These are phyloP conservation scores for Arthrobotrys entomopaga DNA, from an alignment of 2,329 filamentous ascomycete genomes.

Conservation along the genomic window DNA sequence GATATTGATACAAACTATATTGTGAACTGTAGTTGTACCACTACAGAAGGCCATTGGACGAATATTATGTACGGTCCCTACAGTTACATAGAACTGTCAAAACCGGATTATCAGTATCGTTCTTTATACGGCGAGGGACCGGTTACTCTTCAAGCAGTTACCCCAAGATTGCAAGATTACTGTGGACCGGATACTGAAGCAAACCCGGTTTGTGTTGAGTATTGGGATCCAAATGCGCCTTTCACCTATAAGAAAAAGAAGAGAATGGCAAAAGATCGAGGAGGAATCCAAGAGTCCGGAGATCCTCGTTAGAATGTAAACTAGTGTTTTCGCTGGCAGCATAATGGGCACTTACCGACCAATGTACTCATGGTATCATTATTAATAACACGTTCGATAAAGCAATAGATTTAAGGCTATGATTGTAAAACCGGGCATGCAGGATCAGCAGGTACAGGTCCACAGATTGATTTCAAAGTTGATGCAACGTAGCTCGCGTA, in stretches of 20 bases:
- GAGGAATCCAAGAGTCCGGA: background rate
- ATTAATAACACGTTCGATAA: too few species aligned
- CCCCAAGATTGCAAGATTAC: slow-evolving; percentile 1
- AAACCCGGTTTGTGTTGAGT: slow-evolving; percentile 11
- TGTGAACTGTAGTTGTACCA: slow-evolving; percentile 10
- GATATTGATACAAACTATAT: background rate
- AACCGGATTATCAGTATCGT: slow-evolving; percentile 1
- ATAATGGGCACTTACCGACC: too few species aligned
- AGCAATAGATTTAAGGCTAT: too few species aligned
- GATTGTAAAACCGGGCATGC: too few species aligned
- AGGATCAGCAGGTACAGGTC: too few species aligned
- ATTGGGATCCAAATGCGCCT: slow-evolving; percentile 3
- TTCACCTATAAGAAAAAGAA: slow-evolving; percentile 7
- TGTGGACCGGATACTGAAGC: background rate
- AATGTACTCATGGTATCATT: too few species aligned
- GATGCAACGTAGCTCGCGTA: too few species aligned
- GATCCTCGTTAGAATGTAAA: too few species aligned
- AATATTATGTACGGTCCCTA: slow-evolving; percentile 12
- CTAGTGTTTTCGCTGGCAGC: too few species aligned
- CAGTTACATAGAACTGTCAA: slow-evolving; percentile 6
- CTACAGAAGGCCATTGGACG: slow-evolving; percentile 10
- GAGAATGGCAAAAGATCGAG: slow-evolving; percentile 2
- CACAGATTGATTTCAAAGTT: too few species aligned
- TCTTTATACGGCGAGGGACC: background rate
- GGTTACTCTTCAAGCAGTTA: background rate